Evolutionary conservation across 139 green algal genomes (phyloP).

Genomic region (Micractinium sp.): DNA sequence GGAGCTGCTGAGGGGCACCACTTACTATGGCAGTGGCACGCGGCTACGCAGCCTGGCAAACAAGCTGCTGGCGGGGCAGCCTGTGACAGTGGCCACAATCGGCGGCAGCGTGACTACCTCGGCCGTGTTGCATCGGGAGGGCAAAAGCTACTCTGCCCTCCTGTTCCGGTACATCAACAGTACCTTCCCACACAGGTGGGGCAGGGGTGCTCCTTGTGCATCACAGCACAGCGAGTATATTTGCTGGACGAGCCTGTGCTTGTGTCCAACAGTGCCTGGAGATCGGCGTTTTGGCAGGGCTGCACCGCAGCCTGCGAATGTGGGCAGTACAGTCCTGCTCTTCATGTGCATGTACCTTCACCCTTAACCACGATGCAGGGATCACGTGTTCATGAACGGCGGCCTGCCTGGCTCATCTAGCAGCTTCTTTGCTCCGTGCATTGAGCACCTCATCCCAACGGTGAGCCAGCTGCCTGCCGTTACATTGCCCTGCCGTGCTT

Average conservation of each 20-base stretch:
- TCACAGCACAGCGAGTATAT: background rate
- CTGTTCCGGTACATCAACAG: conserved; percentile 19
- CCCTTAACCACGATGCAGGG: background rate
- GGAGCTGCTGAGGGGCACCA: conserved; percentile 4
- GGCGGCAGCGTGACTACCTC: background rate
- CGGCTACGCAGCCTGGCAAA: background rate
- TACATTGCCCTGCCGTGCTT: too few species aligned
- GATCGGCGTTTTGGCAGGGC: background rate
- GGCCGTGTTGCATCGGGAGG: background rate
- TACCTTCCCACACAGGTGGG: conserved; percentile 13
- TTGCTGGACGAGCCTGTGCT: background rate
- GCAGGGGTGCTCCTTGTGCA: background rate
- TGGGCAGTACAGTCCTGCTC: background rate
- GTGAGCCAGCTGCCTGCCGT: background rate
- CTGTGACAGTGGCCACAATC: background rate
- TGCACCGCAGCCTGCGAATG: background rate
- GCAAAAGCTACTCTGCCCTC: background rate
- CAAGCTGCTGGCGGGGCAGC: conserved; percentile 14
- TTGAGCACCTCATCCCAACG: background rate
- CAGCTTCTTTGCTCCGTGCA: background rate
- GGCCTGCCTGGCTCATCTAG: conserved; percentile 8
- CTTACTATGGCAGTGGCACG: conserved; percentile 5
- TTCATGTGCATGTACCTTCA: too few species aligned
- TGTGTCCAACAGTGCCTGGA: background rate
- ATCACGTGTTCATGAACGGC: background rate